Percentiles rank a stretch among this genome's conserved stretches.
These are phyloP conservation scores for Crithidia fasciculata DNA, from an alignment of 208 protist genomes.

Conservation along the genomic window DNA sequence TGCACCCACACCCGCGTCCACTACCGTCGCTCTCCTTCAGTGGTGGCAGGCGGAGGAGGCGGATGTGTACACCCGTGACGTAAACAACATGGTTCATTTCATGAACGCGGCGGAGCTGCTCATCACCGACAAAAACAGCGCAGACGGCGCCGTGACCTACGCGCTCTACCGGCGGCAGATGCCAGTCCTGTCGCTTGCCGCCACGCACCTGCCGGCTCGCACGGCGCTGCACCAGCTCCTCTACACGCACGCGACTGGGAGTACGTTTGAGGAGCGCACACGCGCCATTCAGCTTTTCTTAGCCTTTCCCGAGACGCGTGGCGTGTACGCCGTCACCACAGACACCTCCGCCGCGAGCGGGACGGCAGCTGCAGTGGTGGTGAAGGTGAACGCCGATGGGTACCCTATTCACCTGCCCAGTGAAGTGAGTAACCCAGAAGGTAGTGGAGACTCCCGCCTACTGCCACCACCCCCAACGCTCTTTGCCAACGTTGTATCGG, in stretches of 20 bases:
- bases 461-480: constrained; percentile 27
- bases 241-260: background rate
- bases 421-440: background rate
- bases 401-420: constrained; percentile 25
- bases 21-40: constrained; percentile 37
- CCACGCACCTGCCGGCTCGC: background rate
- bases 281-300: constrained; percentile 43
- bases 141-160: constrained; percentile 58
- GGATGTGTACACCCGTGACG: constrained; percentile 40
- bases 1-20: background rate
- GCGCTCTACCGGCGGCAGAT: constrained; percentile 70
- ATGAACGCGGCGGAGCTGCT: constrained; percentile 59
- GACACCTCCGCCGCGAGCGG: background rate
- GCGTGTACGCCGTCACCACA: constrained; percentile 1
- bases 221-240: constrained; percentile 24
- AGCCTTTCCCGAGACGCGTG: constrained; percentile 37
- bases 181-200: constrained; percentile 58
- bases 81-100: constrained; percentile 43
- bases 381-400: constrained; percentile 27
- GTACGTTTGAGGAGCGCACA: constrained; percentile 4
- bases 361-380: constrained; percentile 1
- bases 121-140: constrained; percentile 42
- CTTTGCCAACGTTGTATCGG: constrained; percentile 22
- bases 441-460: background rate
- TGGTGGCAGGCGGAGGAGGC: constrained; percentile 59